A percentile compares a stretch with the other conserved stretches of the same genome.
These are phyloP conservation scores for Fusarium dimerum DNA, from an alignment of 2,329 filamentous ascomycete species.

Conservation along the genomic window DNA sequence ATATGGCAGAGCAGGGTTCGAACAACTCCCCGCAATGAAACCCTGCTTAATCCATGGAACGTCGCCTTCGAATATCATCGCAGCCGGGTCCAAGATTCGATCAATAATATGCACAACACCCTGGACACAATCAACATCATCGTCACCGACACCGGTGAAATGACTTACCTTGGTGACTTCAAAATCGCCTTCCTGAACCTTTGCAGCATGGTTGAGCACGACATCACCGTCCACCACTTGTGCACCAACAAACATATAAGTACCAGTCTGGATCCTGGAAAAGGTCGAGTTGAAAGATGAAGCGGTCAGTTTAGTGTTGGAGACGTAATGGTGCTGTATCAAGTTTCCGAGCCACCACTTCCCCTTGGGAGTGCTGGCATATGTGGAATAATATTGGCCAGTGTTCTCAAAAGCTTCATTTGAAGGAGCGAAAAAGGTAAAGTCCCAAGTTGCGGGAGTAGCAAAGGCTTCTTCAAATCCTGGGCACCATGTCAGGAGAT, in stretches of 20 bases:
- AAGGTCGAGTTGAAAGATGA: neutral
- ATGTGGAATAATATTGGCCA: neutral
- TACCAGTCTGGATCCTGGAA: neutral
- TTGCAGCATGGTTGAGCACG: neutral
- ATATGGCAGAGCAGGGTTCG: neutral
- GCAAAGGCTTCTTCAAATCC: neutral
- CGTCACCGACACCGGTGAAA: accelerated
- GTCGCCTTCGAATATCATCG: neutral
- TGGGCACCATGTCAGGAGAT: neutral
- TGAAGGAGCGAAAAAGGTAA: neutral
- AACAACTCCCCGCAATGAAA: neutral
- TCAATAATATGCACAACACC: neutral
- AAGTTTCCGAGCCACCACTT: slow-evolving; percentile 2
- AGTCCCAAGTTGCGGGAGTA: neutral
- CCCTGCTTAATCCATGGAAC: neutral
- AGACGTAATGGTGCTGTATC: neutral
- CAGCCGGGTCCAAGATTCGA: neutral
- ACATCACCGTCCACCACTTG: neutral
- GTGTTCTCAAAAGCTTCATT: neutral
- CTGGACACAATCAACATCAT: neutral
- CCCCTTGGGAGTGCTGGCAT: neutral
- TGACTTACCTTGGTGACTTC: neutral
- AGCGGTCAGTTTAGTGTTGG: neutral
- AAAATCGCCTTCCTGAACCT: neutral
- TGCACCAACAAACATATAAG: neutral